Evolutionary conservation across 2,329 filamentous ascomycete species (phyloP).

Genomic region (Phaeosphaeria sp.): DNA sequence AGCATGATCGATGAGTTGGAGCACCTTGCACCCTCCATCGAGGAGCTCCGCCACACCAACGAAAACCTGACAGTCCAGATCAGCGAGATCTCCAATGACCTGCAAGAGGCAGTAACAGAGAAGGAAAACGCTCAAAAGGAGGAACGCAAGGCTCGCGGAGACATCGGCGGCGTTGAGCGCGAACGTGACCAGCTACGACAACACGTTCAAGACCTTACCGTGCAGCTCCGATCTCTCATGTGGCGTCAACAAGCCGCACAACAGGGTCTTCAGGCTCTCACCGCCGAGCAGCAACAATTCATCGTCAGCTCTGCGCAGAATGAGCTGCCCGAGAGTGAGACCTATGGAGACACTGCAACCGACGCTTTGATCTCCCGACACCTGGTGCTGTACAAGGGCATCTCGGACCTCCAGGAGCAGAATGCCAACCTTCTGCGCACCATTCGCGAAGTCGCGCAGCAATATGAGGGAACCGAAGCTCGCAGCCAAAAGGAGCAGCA

Average conservation of each 20-base stretch:
- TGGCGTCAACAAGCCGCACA: conserved; percentile 85
- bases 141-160: conserved; percentile 77
- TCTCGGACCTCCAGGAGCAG: conserved; percentile 84
- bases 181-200: conserved; percentile 83
- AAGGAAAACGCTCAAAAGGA: conserved; percentile 81
- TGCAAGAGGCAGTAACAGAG: conserved; percentile 82
- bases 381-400: conserved; percentile 86
- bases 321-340: conserved; percentile 70
- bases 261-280: conserved; percentile 76
- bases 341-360: conserved; percentile 78
- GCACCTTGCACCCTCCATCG: conserved; percentile 83
- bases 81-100: conserved; percentile 76
- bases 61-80: conserved; percentile 81
- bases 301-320: conserved; percentile 80
- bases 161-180: conserved; percentile 65
- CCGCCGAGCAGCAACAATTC: conserved; percentile 73
- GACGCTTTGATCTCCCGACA: conserved; percentile 89
- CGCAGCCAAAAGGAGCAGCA: conserved; percentile 63
- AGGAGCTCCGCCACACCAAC: conserved; percentile 83
- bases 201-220: conserved; percentile 86
- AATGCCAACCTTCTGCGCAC: conserved; percentile 85
- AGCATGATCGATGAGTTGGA: conserved; percentile 87
- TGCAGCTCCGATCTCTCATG: conserved; percentile 88
- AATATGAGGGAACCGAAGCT: conserved; percentile 91
- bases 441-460: conserved; percentile 82